Base-by-base conservation (phyloP, 495 filamentous ascomycete species). In the Pseudotulostoma volvatum region DNA sequence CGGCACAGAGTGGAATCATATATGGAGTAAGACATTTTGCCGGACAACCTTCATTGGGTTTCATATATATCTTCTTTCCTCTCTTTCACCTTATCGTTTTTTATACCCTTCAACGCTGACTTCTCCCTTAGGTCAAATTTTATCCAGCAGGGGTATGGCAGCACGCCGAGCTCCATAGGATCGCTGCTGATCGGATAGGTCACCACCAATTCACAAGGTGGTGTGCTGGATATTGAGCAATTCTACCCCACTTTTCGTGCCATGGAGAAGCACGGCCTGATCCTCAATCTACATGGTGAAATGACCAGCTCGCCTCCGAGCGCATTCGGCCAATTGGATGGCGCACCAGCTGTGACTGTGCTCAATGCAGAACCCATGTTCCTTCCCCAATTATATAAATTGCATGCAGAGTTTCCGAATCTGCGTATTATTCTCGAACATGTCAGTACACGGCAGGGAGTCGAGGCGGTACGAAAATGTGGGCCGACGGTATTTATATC, bases 181-280 rank as follows among this genome's bases (percentile, higher is more conserved):
- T 11, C 2, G 18, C 14, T 30, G 11, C 3, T 18, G 9, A 14
- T 19, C 11, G 0, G 40, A 33, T 4, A 44, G 2, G 71, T 81
- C 5, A 94, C 84, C 0, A 94, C 87, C 38, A 93, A 93, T 59
- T 88, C 81, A 13, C 71, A 76, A 39, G 72, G 73, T 36, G 88
- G 86, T 14, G 84, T 94, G 14, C 61, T 86, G 19, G 74, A 78
- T 44, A 80, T 82, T 48, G 70, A 67, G 14, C 43, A 58, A 31
- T 84, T 76, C 57, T 79, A 84, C 49, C 77, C 79, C 9, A 79
- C 93, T 23, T 87, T 95, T 42, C 71, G 66, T 3, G 78, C 76
- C 44, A 94, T 95, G 68, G 70, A 84, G 44, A 59, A 68, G 21
- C 67, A 78, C 37, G 61, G 70, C 39, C 55, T 84, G 50, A 54